Base-by-base conservation (phyloP, 371 early-diverging fungal genomes). In the Saksenaea oblongispora region DNA sequence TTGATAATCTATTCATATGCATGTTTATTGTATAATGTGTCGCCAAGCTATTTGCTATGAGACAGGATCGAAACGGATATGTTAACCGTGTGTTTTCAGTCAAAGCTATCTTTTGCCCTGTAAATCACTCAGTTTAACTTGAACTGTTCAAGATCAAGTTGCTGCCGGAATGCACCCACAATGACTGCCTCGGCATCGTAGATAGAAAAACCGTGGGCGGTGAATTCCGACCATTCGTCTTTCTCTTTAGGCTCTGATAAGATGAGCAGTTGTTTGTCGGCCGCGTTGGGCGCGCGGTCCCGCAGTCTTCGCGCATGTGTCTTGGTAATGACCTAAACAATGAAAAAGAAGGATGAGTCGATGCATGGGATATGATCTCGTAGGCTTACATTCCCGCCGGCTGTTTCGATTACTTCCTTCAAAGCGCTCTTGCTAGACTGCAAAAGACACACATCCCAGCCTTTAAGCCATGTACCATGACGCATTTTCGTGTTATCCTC, bases 331-430 rank as follows among this genome's bases (percentile, higher is more conserved):
- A 47, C n/a, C 51, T 47, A 47, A 22, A 0, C 22, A 31, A 7
- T 7, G 5, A n/a, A n/a, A n/a, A n/a, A n/a, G n/a, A n/a, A n/a
- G n/a, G n/a, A n/a, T n/a, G n/a, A n/a, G n/a, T n/a, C n/a, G n/a
- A n/a, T n/a, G n/a, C n/a, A n/a, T n/a, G n/a, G n/a, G 54, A 26
- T 11, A 14, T 17, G 13, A 22, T 4, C 9, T 8, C 4, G 4
- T 2, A 26, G 4, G 3, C n/a, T 26, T 39, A 62, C 60, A 34
- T 65, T 70, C 41, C 70, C 70, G 5, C 65, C 65, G 10, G 70
- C 70, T 1, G 65, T 65, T n/a, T 61, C 65, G 15, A 70, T 54
- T 13, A 70, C 58, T 8, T 58, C 55, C n/a, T 64, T 62, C 0
- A 70, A 37, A 2, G 31, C 31, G 8, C 34, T 62, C 34, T 62